Base-by-base conservation (phyloP, 2,329 filamentous ascomycete genomes). In the Aspergillus fumigatus region DNA sequence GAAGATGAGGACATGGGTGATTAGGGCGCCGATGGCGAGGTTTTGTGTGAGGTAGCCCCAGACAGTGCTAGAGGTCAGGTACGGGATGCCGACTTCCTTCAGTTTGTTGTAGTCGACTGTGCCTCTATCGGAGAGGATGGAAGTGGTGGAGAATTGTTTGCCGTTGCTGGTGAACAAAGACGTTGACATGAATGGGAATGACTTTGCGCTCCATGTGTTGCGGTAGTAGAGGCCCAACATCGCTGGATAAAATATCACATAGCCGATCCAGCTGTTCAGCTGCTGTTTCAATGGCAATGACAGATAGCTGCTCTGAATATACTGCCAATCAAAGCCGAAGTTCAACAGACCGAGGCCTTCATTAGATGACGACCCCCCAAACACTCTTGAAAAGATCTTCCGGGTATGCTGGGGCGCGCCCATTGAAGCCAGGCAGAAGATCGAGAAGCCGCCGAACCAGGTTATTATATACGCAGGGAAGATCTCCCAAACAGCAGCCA, bases 121-220 rank as follows among this genome's bases (percentile, higher is more conserved):
- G 4, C 65, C 66, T 1, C 59, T 38, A 2, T 58, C 45, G 38
- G 64, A 63, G 8, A 70, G 48, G 2, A 73, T 62, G 0, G 63
- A 56, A 0, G 61, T 59, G 0, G 62, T 64, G 5, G 58, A 53
- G 32, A 66, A 66, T 2, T 53, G 53, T 1, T 59, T 67, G 6
- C 69, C 69, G 25, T 70, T 71, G 11, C 50, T 47, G 3, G 51
- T 48, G 48, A 73, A 72, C 1, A 74, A 74, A 64, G 55, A 73
- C 0, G 61, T 63, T 3, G 66, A 68, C 66, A 68, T 68, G 59
- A 68, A 68, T 1, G 66, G 66, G 27, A 67, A 61, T 3, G 32
- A 53, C 19, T 59, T 55, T 1, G 65, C 58, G 38, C 60, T 52
- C 65, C 64, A 68, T 3, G 53, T 60, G 50, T 68, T 68, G 51